Evolutionary conservation across 352 stramenopile genomes (phyloP).

Genomic region (Pythium volutum): DNA sequence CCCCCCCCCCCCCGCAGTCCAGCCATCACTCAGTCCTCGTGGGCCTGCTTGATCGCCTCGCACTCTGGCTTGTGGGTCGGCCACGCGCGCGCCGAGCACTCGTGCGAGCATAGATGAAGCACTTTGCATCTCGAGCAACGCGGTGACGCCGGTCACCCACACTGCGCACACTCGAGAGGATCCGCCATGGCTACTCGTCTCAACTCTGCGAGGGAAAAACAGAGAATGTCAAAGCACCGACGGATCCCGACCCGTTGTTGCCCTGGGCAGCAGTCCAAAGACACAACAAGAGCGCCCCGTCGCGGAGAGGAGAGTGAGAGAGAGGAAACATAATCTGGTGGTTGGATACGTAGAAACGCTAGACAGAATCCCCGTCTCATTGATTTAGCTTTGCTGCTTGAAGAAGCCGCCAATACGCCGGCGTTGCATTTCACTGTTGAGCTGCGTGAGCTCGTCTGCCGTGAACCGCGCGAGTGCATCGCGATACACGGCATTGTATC

Average conservation of each 20-base stretch:
- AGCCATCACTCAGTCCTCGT: not conserved
- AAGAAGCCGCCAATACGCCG: conserved; percentile 23
- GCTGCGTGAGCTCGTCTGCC: conserved; percentile 18
- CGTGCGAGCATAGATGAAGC: conserved; percentile 4
- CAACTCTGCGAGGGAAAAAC: not conserved
- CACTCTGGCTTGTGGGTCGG: conserved; percentile 3
- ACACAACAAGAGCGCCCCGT: no score
- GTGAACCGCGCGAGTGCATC: conserved; percentile 26
- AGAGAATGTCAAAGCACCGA: no score
- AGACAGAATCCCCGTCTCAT: no score
- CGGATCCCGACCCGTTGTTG: no score
- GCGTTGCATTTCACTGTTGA: conserved; percentile 25
- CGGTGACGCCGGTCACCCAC: not conserved
- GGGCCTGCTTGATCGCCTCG: not conserved
- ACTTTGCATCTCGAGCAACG: conserved; percentile 6
- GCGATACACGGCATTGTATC: conserved; percentile 33
- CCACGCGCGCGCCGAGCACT: not conserved
- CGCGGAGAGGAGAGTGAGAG: no score
- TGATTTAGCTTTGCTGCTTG: conserved; percentile 1
- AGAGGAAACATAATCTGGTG: no score
- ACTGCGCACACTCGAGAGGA: not conserved
- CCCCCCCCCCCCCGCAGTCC: not conserved
- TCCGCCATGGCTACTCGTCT: not conserved
- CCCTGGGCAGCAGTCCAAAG: no score
- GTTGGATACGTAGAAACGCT: no score